phyloP scores from a whole-genome alignment of 371 early-diverging fungal genomes.

The Globomyces sp. region DNA sequence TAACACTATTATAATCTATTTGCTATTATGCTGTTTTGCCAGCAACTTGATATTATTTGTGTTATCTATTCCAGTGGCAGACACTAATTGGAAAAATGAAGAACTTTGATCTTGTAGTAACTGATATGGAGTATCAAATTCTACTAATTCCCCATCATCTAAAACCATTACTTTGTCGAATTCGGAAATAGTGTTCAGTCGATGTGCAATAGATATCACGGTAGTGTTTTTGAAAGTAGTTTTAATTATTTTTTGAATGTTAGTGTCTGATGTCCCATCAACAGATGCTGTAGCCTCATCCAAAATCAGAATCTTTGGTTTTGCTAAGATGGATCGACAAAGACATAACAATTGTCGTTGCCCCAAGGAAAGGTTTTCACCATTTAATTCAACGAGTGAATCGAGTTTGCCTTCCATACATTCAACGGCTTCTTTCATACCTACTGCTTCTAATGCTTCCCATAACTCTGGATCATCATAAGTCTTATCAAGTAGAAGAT shows the following conservation, averaged over 20 bases:
- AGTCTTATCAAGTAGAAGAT: conserved; percentile 7
- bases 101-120: conserved; percentile 8
- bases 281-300: conserved; percentile 79
- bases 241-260: conserved; percentile 49
- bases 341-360: conserved; percentile 50
- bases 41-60: neutral
- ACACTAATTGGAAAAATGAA: neutral
- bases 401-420: conserved; percentile 29
- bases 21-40: neutral
- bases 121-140: conserved; percentile 18
- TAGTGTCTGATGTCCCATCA: conserved; percentile 73
- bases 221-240: conserved; percentile 27
- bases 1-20: no score
- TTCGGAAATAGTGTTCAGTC: conserved; percentile 4
- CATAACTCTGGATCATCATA: conserved; percentile 25
- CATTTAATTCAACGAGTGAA: conserved; percentile 22
- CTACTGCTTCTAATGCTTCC: conserved; percentile 27
- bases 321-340: conserved; percentile 42
- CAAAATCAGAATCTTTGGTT: conserved; percentile 41
- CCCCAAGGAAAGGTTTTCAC: conserved; percentile 44
- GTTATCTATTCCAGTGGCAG: conserved; percentile 7
- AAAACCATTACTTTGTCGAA: conserved; percentile 19
- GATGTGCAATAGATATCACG: conserved; percentile 5
- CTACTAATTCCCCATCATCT: conserved; percentile 10
- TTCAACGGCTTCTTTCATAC: conserved; percentile 25